Evolutionary conservation across 2,329 filamentous ascomycete species (phyloP), one percentile per base, ranked within the genome.

Genomic region (Microcyclospora pomicola): DNA sequence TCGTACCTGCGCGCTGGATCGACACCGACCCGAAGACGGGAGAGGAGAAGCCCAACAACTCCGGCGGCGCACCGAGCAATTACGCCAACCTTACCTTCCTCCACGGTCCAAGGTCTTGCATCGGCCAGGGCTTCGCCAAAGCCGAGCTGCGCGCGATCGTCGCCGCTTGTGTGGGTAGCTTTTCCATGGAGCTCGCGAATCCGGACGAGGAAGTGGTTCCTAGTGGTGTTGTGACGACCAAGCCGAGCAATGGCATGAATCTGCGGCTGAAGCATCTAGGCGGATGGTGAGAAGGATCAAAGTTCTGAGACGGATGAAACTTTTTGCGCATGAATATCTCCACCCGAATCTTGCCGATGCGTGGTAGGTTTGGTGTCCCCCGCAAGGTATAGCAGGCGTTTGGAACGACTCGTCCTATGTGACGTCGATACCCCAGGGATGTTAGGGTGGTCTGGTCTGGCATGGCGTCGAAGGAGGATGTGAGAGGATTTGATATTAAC

Each of bases 1-100:
- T 67, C 48, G 44, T 52, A 1, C 65, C 65, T 0, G 61, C 66
- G 15, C 56, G 65, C 16, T 68, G 65, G 65, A 61, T 68, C 39
- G 60, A 66, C 39, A 42, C 39, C 16, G 46, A 49, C 34, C 19
- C 19, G 7, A 46, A 45, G 34, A 50, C 44, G 6, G 48, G 48
- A 12, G 44, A 47, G 34, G 36, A 38, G 2, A 54, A 55, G 11
- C 55, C 61, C 3, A 66, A 64, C 14, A 63, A 60, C 47, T 51
- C 50, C n/a, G 63, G 54, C 24, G 55, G 55, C 10, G 46, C 46
- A 1, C 49, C 52, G 4, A 63, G 60, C 42, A 62, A 63, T 39
- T 65, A 58, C 36, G 48, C 53, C 10, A 59, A 60, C 37, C 33
- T 66, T 36, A 66, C 63, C 0, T 68, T 67, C 42, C 46, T 66